Base-by-base conservation (phyloP, 1,284 basidiomycete species). In the Singerocomus inundabilis region DNA sequence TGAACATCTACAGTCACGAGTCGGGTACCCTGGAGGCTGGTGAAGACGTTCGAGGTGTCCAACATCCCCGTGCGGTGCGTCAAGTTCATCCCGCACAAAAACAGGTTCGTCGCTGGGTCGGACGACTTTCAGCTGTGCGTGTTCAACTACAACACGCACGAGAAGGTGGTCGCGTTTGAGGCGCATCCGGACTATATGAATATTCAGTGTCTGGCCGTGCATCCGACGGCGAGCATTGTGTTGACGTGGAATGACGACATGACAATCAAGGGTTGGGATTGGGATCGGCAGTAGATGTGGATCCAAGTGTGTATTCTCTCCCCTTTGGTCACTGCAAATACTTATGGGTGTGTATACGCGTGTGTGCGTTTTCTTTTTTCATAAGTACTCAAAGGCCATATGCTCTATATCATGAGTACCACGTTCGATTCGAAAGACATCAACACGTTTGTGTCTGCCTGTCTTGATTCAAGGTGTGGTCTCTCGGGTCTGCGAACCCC, bases 181-280 rank as follows among this genome's bases (percentile, higher is more conserved):
- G 96, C 96, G 0, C 97, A 99, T 70, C 97, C 97, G 2, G 97
- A 99, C 73, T 99, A 99, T 66, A 98, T 99, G 4, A 21, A 21
- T 2, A 21, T 21, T 65, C 81, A 93, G 70, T 97, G 94, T 72
- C 77, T 99, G n/a, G n/a, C n/a, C n/a, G n/a, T n/a, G n/a, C n/a
- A n/a, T n/a, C n/a, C n/a, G 44, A 92, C 90, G 1, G 84, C 91
- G 51, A 85, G 86, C 67, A 87, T 98, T 55, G 91, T 99, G 15
- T 76, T 99, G 39, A 99, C 97, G 0, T 97, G 96, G 26, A 93
- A 90, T 64, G 97, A 99, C 69, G 97, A 99, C 71, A 98, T 99
- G 96, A 95, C 94, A 29, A 96, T 99, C 78, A 97, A 96, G 72
- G 91, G 94, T 58, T 99, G 97, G 97, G 95, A 99, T 70, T 99